These are phyloP conservation scores for Entamoeba histolytica DNA, from an alignment of 208 protist species.

Conservation along the genomic window DNA sequence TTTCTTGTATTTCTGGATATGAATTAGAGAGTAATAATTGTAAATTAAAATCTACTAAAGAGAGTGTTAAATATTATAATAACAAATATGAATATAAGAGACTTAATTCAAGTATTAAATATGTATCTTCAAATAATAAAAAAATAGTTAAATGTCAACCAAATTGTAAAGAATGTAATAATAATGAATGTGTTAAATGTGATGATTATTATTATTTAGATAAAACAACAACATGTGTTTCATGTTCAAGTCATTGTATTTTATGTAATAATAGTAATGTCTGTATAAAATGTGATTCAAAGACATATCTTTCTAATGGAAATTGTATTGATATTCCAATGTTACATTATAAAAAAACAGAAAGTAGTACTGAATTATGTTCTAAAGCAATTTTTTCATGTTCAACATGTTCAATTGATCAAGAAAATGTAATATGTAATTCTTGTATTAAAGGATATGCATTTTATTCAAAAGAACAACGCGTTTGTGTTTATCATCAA, in stretches of 20 bases:
- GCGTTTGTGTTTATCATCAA: no score
- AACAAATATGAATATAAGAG: no score
- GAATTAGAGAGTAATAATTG: no score
- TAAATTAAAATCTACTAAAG: no score
- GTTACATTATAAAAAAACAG: neutral
- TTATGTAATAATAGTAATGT: neutral
- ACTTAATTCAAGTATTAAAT: no score
- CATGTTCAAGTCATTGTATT: neutral
- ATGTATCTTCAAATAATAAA: no score
- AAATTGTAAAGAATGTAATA: no score
- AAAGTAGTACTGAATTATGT: neutral
- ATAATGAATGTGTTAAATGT: neutral
- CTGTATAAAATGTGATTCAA: neutral
- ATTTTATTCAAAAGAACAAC: no score
- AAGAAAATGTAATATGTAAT: neutral
- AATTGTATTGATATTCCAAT: neutral
- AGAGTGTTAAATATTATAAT: no score
- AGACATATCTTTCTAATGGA: neutral
- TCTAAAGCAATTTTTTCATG: neutral
- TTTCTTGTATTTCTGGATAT: no score
- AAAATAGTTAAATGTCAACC: no score
- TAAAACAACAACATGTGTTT: neutral
- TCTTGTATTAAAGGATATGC: neutral
- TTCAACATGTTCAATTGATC: neutral
- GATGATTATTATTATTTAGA: neutral